These are phyloP conservation scores for Parietichytrium sp. DNA, from an alignment of 108 stramenopile genomes.

Conservation along the genomic window DNA sequence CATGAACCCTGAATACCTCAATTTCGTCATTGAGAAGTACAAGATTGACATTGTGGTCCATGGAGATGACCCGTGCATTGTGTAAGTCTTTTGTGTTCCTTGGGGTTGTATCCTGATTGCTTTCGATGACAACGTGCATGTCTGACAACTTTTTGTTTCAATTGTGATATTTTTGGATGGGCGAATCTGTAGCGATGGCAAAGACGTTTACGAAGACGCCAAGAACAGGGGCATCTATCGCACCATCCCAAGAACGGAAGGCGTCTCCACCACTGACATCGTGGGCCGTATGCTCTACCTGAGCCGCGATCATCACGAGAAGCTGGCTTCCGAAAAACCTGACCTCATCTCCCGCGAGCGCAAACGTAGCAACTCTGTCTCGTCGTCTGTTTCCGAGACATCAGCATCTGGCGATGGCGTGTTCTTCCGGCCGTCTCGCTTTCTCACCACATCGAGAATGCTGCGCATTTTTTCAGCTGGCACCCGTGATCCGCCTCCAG, in stretches of 20 bases:
- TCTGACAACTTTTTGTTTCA: too few relatives aligned
- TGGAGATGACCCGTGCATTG: conserved; percentile 97
- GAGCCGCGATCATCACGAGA: conserved; percentile 82
- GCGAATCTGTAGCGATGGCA: too few relatives aligned
- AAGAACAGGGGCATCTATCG: conserved; percentile 52
- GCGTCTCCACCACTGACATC: conserved; percentile 97
- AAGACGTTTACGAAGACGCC: conserved; percentile 64
- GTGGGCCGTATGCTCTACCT: conserved; percentile 95
- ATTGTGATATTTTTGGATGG: too few relatives aligned
- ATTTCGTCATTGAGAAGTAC: conserved; percentile 80
- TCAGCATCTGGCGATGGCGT: neutral
- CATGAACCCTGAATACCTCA: conserved; percentile 88
- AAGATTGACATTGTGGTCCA: conserved; percentile 91
- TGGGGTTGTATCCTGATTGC: too few relatives aligned
- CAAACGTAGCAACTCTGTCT: conserved; percentile 29
- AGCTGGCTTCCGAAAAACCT: neutral
- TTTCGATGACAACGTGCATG: too few relatives aligned
- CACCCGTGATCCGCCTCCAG: conserved; percentile 71
- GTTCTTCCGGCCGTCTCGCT: conserved; percentile 44
- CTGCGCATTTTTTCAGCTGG: conserved; percentile 77
- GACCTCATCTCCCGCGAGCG: conserved; percentile 24
- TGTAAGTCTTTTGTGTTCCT: too few relatives aligned
- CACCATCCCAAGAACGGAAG: conserved; percentile 95
- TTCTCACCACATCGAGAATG: conserved; percentile 87
- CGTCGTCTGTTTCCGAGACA: neutral